phyloP scores from a whole-genome alignment of 192 early-diverging fungal species.

The Coemansia sp. region DNA sequence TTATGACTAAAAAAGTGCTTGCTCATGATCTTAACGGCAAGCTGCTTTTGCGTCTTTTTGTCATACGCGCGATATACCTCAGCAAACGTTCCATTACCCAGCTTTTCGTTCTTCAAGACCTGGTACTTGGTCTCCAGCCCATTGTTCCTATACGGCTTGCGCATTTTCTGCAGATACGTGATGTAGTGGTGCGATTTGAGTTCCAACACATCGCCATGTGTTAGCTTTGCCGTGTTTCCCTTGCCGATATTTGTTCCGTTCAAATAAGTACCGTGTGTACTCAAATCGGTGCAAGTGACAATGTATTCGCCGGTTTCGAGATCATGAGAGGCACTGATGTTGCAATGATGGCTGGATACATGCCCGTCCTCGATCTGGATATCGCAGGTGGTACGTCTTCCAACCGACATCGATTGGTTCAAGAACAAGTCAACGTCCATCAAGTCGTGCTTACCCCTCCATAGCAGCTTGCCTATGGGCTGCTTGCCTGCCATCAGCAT shows the following conservation, averaged over 20 bases:
- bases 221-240: conserved; percentile 54
- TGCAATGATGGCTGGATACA: conserved; percentile 57
- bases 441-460: conserved; percentile 38
- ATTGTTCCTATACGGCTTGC: not conserved
- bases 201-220: conserved; percentile 60
- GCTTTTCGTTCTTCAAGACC: conserved; percentile 35
- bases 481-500: conserved; percentile 29
- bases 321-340: conserved; percentile 36
- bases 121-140: conserved; percentile 45
- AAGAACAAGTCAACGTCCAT: conserved; percentile 51
- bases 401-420: conserved; percentile 43
- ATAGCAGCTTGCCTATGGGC: conserved; percentile 53
- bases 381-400: conserved; percentile 52
- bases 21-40: conserved; percentile 87
- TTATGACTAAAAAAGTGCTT: conserved; percentile 60
- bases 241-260: conserved; percentile 58
- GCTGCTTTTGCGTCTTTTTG: conserved; percentile 61
- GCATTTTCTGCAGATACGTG: conserved; percentile 39
- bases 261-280: conserved; percentile 62
- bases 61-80: conserved; percentile 69
- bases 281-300: conserved; percentile 56
- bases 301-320: conserved; percentile 30
- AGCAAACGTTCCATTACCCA: conserved; percentile 70
- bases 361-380: conserved; percentile 46
- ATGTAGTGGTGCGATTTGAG: conserved; percentile 55